Conservation (phyloP, 2,329 filamentous ascomycete species). For the Tolypocladium sp. region DNA sequence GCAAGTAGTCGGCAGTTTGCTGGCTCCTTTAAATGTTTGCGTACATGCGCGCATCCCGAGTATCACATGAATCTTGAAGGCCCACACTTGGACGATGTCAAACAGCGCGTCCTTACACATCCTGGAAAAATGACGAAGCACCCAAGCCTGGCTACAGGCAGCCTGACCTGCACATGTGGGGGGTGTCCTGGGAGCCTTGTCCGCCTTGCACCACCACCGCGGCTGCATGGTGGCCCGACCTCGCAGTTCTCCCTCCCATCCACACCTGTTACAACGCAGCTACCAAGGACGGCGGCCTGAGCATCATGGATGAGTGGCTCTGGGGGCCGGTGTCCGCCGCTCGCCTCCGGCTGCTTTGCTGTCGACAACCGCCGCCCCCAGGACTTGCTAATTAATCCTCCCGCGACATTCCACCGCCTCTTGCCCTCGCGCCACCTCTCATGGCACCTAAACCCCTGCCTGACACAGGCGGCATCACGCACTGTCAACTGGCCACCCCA, state of each 20-base stretch:
- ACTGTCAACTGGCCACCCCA: background rate
- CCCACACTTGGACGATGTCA: background rate
- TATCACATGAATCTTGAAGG: background rate
- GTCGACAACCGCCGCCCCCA: background rate
- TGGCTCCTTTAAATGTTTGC: background rate
- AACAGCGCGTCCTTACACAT: background rate
- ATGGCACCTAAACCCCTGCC: background rate
- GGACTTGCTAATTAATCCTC: background rate
- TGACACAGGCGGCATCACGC: background rate
- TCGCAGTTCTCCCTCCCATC: background rate
- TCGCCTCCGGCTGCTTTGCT: background rate
- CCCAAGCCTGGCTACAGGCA: background rate
- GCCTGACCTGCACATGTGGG: background rate
- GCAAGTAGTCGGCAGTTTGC: background rate
- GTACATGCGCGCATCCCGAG: background rate
- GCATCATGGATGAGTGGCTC: background rate
- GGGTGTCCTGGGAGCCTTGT: background rate
- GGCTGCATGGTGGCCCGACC: background rate
- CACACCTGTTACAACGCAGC: background rate
- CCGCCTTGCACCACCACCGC: background rate
- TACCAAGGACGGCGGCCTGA: background rate
- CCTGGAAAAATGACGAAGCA: background rate
- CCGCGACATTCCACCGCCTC: background rate
- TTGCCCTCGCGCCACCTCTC: background rate
- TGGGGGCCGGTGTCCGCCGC: background rate